Conservation (phyloP, 2,329 filamentous ascomycete genomes). For the Elsinoe australis region DNA sequence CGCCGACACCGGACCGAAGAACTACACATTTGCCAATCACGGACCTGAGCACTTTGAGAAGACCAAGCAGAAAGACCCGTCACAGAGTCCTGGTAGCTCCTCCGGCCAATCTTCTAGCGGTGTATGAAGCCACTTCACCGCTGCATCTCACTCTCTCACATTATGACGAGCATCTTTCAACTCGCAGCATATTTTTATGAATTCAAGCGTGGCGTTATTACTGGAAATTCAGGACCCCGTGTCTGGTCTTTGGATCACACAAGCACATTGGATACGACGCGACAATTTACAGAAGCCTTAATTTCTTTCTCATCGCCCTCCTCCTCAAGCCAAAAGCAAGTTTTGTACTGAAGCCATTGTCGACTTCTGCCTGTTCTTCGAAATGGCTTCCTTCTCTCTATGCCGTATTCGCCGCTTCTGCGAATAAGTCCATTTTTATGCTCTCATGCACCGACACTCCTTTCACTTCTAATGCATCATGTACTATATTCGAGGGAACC, state of each 20-base stretch:
- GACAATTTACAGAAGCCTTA: conserved; percentile 11
- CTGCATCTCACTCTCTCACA: background rate
- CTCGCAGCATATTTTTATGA: conserved; percentile 4
- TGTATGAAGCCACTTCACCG: background rate
- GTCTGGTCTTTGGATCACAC: background rate
- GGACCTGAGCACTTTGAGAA: conserved; percentile 38
- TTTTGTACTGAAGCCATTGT: conserved; percentile 8
- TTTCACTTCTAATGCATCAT: conserved; percentile 12
- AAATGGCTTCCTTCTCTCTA: too few relatives aligned
- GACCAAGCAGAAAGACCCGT: conserved; percentile 23
- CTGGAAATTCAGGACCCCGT: background rate
- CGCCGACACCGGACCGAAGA: conserved; percentile 33
- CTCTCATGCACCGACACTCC: conserved; percentile 14
- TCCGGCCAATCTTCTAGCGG: conserved; percentile 10
- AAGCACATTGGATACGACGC: background rate
- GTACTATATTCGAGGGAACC: conserved; percentile 8
- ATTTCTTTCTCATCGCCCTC: conserved; percentile 5
- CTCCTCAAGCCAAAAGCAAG: conserved; percentile 5
- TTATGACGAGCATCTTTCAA: background rate
- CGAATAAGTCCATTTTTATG: background rate
- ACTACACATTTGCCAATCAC: conserved; percentile 43
- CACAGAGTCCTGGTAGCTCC: conserved; percentile 15
- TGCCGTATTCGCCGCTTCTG: conserved; percentile 7
- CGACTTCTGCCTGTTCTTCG: conserved; percentile 18
- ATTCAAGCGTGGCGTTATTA: conserved; percentile 11